Base-by-base conservation (phyloP, 176 grass and related monocot genomes). In the Cocos nucifera region DNA sequence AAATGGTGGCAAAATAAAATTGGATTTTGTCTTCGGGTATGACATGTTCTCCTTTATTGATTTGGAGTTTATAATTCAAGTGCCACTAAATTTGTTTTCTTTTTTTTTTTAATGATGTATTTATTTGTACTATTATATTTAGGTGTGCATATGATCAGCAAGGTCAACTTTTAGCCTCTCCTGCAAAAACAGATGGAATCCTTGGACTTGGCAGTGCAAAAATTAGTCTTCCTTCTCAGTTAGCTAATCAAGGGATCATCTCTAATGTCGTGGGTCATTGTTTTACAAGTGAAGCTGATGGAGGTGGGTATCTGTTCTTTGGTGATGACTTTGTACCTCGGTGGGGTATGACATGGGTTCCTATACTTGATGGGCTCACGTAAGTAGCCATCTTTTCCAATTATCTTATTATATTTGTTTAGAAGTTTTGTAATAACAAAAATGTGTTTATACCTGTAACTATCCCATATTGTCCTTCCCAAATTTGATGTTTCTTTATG, bases 91-190 rank as follows among this genome's bases (percentile, higher is more conserved):
- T 44, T 44, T 44, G 2, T 12, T 12, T 44, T 14, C 5, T 12
- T 44, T 50, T 74, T 23, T 23, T 23, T 23, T 10, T 54, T 70
- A 21, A 21, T 59, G 54, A 28, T 65, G 17, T 52, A 3, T 58
- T 49, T 23, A 27, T 64, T 64, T 49, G 19, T 49, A 64, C n/a
- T 12, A 14, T 50, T 24, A 24, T 53, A 69, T 74, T n/a, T 49
- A 98, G 93, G 69, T 98, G 93, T 77, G 88, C 76, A 23, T 83
- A 98, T 67, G 81, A 92, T 51, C 93, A 98, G n/a, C 82, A 75
- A 86, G 93, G 88, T 50, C 73, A 77, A 58, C 76, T 92, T 65
- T 22, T 83, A 27, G 56, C 66, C 14, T 77, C 82, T 19, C 76
- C 82, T 12, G 77, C 85, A 58, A 77, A 76, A 51, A 81, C 74